phyloP scores from a whole-genome alignment of 1,284 basidiomycete genomes.

The Cystobasidiaceae sp. region DNA sequence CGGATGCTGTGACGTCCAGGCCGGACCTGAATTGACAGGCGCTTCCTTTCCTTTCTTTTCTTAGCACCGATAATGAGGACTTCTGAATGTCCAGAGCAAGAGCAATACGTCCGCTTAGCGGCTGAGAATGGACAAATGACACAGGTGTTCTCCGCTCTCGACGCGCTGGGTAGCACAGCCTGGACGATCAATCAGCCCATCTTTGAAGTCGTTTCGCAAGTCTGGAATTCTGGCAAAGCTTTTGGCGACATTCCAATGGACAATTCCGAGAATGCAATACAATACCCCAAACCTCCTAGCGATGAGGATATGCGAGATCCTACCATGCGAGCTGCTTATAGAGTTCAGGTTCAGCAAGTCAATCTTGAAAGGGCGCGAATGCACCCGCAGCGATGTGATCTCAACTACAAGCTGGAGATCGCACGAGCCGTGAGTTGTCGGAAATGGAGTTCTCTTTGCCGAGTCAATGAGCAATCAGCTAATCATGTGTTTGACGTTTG shows the following conservation, averaged over 20 bases:
- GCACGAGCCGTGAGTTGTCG: conserved; percentile 70
- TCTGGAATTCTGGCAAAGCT: conserved; percentile 66
- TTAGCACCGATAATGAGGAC: conserved; percentile 78
- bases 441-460: not conserved
- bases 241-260: conserved; percentile 46
- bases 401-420: conserved; percentile 97
- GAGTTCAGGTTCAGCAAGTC: conserved; percentile 59
- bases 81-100: conserved; percentile 86
- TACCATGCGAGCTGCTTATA: conserved; percentile 58
- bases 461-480: not conserved
- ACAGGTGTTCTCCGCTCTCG: conserved; percentile 78
- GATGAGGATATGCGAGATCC: conserved; percentile 58
- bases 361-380: conserved; percentile 65
- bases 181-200: conserved; percentile 81
- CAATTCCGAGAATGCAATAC: conserved; percentile 42
- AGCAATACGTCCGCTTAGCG: conserved; percentile 70
- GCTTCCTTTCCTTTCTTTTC: conserved; percentile 9
- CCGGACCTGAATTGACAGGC: conserved; percentile 42
- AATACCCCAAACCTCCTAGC: conserved; percentile 50
- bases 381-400: conserved; percentile 84
- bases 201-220: conserved; percentile 64
- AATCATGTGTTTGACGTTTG: not conserved
- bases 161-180: conserved; percentile 82
- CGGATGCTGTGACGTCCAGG: not conserved
- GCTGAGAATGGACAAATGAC: conserved; percentile 72